A percentile compares a stretch with the other conserved stretches of the same genome.
Evolutionary conservation across 352 stramenopile genomes (phyloP).

Genomic region (Chloridella minuta): DNA sequence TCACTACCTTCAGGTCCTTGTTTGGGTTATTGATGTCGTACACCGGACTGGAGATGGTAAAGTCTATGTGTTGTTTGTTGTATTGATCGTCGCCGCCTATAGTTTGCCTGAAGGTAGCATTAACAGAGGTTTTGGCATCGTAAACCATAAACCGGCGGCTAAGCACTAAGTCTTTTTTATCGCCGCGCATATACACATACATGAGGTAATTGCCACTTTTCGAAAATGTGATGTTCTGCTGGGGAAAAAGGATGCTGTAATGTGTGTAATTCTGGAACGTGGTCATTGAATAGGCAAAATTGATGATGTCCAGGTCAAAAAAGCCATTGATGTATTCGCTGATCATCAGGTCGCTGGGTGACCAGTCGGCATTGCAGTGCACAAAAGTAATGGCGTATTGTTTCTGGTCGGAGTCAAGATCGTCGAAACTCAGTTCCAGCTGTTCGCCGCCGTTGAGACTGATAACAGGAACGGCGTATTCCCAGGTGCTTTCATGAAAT

Average conservation of each 20-base stretch:
- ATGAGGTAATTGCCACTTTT: background rate
- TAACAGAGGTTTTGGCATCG: background rate
- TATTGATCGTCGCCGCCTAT: background rate
- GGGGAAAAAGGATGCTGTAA: background rate
- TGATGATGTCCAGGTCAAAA: background rate
- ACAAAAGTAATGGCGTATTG: background rate
- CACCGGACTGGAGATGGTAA: background rate
- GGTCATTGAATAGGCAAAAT: background rate
- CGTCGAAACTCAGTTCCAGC: background rate
- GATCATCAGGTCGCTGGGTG: background rate
- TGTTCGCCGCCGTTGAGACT: background rate
- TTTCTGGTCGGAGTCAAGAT: background rate
- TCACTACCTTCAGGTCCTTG: background rate
- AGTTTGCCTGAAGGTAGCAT: background rate
- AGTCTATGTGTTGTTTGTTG: background rate
- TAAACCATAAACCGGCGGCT: background rate
- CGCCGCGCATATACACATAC: background rate
- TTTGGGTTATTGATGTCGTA: background rate
- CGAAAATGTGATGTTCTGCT: background rate
- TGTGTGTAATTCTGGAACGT: background rate
- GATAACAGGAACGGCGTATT: background rate
- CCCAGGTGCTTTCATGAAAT: background rate
- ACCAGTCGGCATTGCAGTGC: background rate
- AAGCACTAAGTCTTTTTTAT: background rate
- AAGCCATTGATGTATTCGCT: background rate